Conservation (phyloP, 148 eudicot species). For the Rhododendron mucronatum region DNA sequence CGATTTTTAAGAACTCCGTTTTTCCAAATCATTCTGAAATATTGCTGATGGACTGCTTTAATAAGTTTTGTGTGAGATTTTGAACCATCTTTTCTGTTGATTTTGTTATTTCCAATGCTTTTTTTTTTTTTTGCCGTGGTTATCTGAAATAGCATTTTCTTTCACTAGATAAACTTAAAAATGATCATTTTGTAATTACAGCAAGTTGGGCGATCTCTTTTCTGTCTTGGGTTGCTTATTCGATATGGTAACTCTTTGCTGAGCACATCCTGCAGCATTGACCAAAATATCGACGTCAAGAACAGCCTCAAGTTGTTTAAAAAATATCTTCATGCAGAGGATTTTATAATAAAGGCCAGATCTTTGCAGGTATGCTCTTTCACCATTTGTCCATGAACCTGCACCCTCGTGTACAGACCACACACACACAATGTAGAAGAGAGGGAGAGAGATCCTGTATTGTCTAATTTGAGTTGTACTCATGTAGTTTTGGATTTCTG, state of each 20-base stretch:
- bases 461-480: constrained; percentile 8
- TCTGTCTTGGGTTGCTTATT: constrained; percentile 90
- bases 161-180: not conserved
- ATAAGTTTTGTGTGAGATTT: not conserved
- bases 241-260: constrained; percentile 75
- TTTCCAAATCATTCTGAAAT: not conserved
- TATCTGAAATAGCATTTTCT: not conserved
- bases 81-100: not conserved
- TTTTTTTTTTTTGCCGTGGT: not conserved
- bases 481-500: constrained; percentile 17
- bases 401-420: not conserved
- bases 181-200: constrained; percentile 28
- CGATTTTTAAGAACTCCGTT: not conserved
- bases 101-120: not conserved
- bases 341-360: constrained; percentile 76
- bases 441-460: not conserved
- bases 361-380: constrained; percentile 70
- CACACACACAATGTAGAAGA: not conserved
- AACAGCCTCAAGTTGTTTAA: constrained; percentile 68
- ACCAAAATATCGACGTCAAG: constrained; percentile 42
- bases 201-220: constrained; percentile 92
- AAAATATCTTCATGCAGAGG: constrained; percentile 82
- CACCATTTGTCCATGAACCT: not conserved
- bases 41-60: not conserved
- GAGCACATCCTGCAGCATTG: constrained; percentile 30